A percentile compares a stretch with the other conserved stretches of the same genome.
phyloP scores from a whole-genome alignment of 176 grass and related monocot genomes.

The Metroxylon sagu region DNA sequence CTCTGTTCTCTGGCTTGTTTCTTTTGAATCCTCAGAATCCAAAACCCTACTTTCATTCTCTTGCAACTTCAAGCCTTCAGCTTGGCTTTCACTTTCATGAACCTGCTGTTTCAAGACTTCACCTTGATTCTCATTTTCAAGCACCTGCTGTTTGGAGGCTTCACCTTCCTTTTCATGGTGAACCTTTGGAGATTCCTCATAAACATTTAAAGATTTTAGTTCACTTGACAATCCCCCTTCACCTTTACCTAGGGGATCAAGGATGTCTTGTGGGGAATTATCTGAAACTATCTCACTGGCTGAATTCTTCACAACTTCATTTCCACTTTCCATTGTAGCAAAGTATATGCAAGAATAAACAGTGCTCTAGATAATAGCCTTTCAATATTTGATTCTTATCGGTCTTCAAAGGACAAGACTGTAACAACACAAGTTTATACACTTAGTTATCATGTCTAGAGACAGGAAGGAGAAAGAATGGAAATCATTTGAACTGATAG shows the following conservation, averaged over 20 bases:
- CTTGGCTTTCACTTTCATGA: conserved; percentile 15
- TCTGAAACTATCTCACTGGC: conserved; percentile 1
- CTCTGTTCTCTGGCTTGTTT: conserved; percentile 28
- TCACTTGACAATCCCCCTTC: conserved; percentile 21
- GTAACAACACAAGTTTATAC: no score
- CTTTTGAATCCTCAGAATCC: conserved; percentile 22
- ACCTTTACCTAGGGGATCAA: conserved; percentile 8
- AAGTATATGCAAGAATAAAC: no score
- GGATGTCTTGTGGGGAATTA: conserved; percentile 23
- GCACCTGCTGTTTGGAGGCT: background rate
- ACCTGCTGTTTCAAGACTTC: conserved; percentile 9
- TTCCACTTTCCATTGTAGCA: conserved; percentile 33
- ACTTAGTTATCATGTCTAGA: no score
- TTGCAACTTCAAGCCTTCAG: conserved; percentile 23
- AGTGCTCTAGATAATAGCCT: no score
- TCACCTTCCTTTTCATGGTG: background rate
- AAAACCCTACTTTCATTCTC: conserved; percentile 22
- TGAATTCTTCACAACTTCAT: conserved; percentile 20
- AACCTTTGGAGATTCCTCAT: conserved; percentile 23
- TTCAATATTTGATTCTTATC: no score
- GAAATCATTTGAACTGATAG: no score
- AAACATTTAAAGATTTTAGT: conserved; percentile 34
- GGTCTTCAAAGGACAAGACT: no score
- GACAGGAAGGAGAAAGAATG: no score
- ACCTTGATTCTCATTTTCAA: background rate